These are phyloP conservation scores for Auxenochlorella pyrenoidosa DNA, from an alignment of 139 green algal species.

Conservation along the genomic window DNA sequence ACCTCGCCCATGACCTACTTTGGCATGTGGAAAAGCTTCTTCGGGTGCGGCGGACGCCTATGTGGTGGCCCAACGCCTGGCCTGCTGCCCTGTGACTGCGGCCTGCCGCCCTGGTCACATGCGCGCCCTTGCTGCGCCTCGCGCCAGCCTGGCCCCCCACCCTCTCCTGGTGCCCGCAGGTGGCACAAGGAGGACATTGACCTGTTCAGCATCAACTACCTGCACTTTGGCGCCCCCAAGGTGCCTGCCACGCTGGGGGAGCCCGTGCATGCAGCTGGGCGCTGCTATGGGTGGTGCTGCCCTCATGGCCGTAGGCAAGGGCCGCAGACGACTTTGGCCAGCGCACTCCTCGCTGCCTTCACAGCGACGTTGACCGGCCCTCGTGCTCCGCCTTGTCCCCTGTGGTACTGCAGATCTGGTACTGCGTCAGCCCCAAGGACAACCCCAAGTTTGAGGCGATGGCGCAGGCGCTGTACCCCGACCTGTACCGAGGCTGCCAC, in stretches of 20 bases:
- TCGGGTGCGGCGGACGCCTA: neutral
- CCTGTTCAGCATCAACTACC: constrained; percentile 94
- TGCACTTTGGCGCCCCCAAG: constrained; percentile 95
- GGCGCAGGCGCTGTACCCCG: constrained; percentile 60
- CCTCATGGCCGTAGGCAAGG: neutral
- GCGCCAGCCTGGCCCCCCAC: neutral
- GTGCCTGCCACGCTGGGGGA: neutral
- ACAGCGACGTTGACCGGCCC: neutral
- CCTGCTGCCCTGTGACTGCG: neutral
- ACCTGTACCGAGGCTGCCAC: constrained; percentile 62
- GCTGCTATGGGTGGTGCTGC: too few species aligned
- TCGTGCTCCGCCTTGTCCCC: neutral
- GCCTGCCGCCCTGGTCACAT: neutral
- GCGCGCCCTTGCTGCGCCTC: neutral
- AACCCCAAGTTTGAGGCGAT: constrained; percentile 77
- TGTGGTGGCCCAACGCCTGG: neutral
- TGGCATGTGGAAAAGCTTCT: constrained; percentile 70
- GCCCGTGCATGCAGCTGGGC: neutral
- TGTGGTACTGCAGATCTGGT: constrained; percentile 63
- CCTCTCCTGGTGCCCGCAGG: neutral
- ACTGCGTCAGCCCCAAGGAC: constrained; percentile 78
- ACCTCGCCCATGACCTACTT: constrained; percentile 91
- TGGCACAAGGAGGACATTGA: constrained; percentile 95
- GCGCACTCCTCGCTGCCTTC: too few species aligned
- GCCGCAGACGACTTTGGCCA: too few species aligned